Base-by-base conservation (phyloP, 2,329 filamentous ascomycete genomes). In the Cadophora sp. region DNA sequence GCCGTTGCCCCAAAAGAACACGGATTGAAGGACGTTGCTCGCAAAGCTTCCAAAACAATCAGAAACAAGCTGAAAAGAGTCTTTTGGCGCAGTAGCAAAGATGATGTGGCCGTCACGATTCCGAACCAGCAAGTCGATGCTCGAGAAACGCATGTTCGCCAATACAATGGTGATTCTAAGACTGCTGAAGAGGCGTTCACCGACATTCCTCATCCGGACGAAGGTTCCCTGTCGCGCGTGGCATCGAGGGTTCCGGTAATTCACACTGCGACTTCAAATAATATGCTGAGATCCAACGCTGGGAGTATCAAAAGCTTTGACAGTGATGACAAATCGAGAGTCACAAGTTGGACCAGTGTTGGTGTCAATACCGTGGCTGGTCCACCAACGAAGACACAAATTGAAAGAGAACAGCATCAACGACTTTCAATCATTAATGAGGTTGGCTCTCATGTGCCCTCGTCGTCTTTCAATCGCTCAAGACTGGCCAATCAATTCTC, bases 301-400 rank as follows among this genome's bases (percentile, higher is more conserved):
- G 87, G 86, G 1, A 89, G 87, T 69, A 72, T 88, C 5, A 85
- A 85, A 68, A 88, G 83, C 68, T 71, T 85, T 64, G 80, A 81
- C 6, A 16, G 72, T 55, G 84, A 86, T 48, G 84, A 87, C 24
- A 86, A 81, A 71, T 91, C 89, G n/a, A 81, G 90, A 26, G 87
- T 92, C 62, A 92, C 90, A 1, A 93, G 91, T 77, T 93, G 91
- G 91, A 86, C 86, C 4, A 87, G 88, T 69, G 91, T 90, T 0
- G 87, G 86, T 1, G 82, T 83, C 1, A 84, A 84, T 66, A 84
- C 86, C 2, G 79, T 83, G 6, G 87, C 77, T 68, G 83, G 80
- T 68, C 82, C 72, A 51, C 64, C 64, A 22, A 34, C 60, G 6
- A 70, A 68, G 64, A 26, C 65, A 31, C 72, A 69, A 27, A 43